These are phyloP conservation scores for Isoetes taiwanensis DNA, from an alignment of 75 land plant species.

Conservation along the genomic window DNA sequence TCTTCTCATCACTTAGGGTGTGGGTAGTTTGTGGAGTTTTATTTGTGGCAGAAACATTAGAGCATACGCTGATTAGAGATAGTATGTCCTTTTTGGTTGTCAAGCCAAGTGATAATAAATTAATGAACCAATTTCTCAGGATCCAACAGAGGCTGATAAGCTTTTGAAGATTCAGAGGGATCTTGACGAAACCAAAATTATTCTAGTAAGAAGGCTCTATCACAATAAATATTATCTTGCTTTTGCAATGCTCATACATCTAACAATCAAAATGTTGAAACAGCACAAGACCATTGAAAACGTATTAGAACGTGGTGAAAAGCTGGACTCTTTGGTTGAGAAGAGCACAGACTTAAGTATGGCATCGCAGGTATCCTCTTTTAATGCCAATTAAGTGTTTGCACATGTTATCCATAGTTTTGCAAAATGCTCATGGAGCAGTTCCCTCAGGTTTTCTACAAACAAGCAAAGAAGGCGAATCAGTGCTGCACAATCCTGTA, in stretches of 20 bases:
- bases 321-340: constrained; percentile 74
- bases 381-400: not conserved
- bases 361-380: constrained; percentile 63
- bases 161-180: constrained; percentile 84
- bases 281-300: constrained; percentile 96
- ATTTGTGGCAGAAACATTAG: too few species aligned
- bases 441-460: constrained; percentile 74
- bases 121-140: constrained; percentile 28
- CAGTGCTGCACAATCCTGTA: constrained; percentile 78
- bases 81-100: too few species aligned
- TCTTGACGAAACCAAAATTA: constrained; percentile 93
- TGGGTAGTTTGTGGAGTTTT: too few species aligned
- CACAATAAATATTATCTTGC: not conserved
- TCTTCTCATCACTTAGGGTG: too few species aligned
- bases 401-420: not conserved
- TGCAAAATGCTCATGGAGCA: constrained; percentile 4
- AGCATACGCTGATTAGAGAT: too few species aligned
- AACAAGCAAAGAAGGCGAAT: constrained; percentile 93
- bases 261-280: not conserved
- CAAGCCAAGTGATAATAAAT: not conserved
- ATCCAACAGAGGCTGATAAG: constrained; percentile 97
- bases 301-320: constrained; percentile 82
- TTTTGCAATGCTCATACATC: not conserved
- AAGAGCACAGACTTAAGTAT: constrained; percentile 85
- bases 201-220: constrained; percentile 42